These are phyloP conservation scores for Naganishia liquefaciens DNA, from an alignment of 1,284 basidiomycete genomes.

Conservation along the genomic window DNA sequence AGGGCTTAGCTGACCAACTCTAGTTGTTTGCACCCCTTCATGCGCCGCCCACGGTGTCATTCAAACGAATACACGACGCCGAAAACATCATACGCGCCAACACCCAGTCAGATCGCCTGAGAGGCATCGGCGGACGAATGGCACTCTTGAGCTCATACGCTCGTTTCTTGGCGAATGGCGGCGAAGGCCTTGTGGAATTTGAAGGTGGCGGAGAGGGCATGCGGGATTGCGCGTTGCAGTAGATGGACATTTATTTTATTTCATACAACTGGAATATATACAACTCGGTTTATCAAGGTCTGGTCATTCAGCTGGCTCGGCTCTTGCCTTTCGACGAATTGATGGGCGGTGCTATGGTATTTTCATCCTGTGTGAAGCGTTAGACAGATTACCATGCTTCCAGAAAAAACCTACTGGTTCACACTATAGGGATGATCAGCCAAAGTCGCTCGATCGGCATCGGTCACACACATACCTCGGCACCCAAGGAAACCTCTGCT, in stretches of 20 bases:
- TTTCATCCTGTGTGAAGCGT: slow-evolving; percentile 21
- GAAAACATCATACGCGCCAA: slow-evolving; percentile 41
- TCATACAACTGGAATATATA: slow-evolving; percentile 3
- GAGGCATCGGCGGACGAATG: slow-evolving; percentile 19
- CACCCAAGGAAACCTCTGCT: slow-evolving; percentile 29
- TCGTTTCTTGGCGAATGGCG: slow-evolving; percentile 21
- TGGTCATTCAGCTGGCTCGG: not conserved
- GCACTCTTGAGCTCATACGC: slow-evolving; percentile 24
- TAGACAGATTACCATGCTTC: not conserved
- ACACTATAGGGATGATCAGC: slow-evolving; percentile 9
- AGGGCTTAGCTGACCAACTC: slow-evolving; percentile 32
- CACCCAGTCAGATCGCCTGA: slow-evolving; percentile 29
- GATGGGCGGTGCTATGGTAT: slow-evolving; percentile 29
- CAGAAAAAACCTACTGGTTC: slow-evolving; percentile 13
- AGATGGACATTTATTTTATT: not conserved
- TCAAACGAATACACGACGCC: slow-evolving; percentile 36
- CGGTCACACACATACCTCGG: slow-evolving; percentile 19
- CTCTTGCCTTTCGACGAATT: slow-evolving; percentile 31
- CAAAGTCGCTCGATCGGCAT: not conserved
- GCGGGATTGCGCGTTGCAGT: slow-evolving; percentile 27
- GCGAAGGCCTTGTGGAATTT: slow-evolving; percentile 1
- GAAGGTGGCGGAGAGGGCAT: slow-evolving; percentile 19
- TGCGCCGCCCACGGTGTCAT: slow-evolving; percentile 34
- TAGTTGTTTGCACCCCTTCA: slow-evolving; percentile 29
- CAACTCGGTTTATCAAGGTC: not conserved